phyloP scores from a whole-genome alignment of 2,329 filamentous ascomycete genomes.

The Xylariales sp. region DNA sequence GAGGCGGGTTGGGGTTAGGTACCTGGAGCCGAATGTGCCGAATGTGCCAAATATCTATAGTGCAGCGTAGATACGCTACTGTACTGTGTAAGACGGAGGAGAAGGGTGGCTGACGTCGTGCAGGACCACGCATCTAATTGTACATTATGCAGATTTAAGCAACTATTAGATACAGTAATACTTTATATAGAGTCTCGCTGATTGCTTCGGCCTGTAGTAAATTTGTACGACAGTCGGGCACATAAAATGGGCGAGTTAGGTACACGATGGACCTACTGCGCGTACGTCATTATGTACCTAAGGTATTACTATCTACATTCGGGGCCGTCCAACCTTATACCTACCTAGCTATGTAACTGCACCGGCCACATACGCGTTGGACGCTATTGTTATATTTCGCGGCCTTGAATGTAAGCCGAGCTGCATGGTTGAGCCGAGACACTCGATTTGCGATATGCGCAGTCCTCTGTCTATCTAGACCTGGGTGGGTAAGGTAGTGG shows the following conservation, averaged over 20 bases:
- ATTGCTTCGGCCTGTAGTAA: not conserved
- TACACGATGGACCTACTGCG: not conserved
- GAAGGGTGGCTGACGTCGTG: conserved; percentile 14
- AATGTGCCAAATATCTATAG: not conserved
- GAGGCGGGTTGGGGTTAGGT: too few relatives aligned
- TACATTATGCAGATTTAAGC: not conserved
- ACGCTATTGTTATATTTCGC: too few relatives aligned
- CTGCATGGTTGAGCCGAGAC: not conserved
- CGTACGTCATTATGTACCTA: too few relatives aligned
- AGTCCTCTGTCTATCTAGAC: not conserved
- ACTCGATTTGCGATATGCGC: not conserved
- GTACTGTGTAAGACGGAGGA: conserved; percentile 25
- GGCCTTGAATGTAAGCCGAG: too few relatives aligned
- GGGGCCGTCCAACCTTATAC: too few relatives aligned
- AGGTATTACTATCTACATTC: too few relatives aligned
- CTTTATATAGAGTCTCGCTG: not conserved
- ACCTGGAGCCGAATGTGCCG: not conserved
- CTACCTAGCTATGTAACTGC: too few relatives aligned
- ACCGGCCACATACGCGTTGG: not conserved
- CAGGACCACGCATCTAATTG: conserved; percentile 11
- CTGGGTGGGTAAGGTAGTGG: not conserved
- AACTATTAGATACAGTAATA: too few relatives aligned
- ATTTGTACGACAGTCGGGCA: not conserved
- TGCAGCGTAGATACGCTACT: too few relatives aligned
- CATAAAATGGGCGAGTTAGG: not conserved